Percentiles rank a stretch among this genome's conserved stretches.
These are phyloP conservation scores for Bimuria novae-zelandiae DNA, from an alignment of 2,329 filamentous ascomycete species.

Conservation along the genomic window DNA sequence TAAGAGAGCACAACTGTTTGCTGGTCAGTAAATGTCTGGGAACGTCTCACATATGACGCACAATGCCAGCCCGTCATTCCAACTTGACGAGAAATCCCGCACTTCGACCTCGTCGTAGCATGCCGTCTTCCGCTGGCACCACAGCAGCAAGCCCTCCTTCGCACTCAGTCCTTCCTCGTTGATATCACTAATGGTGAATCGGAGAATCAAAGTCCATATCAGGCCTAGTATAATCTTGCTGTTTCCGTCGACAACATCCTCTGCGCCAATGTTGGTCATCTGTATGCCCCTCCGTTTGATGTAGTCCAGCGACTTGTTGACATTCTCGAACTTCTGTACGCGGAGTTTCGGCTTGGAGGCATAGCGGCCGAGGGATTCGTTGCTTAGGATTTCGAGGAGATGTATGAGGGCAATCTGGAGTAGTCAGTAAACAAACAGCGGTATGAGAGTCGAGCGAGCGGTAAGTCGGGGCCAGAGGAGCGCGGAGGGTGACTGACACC, in stretches of 20 bases:
- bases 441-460: constrained; percentile 7
- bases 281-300: constrained; percentile 90
- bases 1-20: constrained; percentile 74
- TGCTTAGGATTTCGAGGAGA: constrained; percentile 92
- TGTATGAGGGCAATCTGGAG: constrained; percentile 88
- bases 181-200: constrained; percentile 98
- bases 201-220: constrained; percentile 97
- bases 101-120: constrained; percentile 98
- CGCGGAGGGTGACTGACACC: constrained; percentile 67
- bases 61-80: constrained; percentile 97
- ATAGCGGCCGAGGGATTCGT: constrained; percentile 94
- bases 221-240: constrained; percentile 95
- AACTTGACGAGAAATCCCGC: constrained; percentile 90
- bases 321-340: constrained; percentile 97
- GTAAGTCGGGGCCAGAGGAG: constrained; percentile 7
- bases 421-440: constrained; percentile 14
- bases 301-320: constrained; percentile 92
- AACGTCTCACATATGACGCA: constrained; percentile 29
- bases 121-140: constrained; percentile 98
- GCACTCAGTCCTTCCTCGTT: constrained; percentile 97
- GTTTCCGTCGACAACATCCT: constrained; percentile 98
- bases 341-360: constrained; percentile 94
- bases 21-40: constrained; percentile 11
- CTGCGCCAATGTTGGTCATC: constrained; percentile 97
- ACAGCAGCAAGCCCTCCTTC: constrained; percentile 90